Conservation (phyloP, 2,329 filamentous ascomycete species). For the Exophiala spinifera region DNA sequence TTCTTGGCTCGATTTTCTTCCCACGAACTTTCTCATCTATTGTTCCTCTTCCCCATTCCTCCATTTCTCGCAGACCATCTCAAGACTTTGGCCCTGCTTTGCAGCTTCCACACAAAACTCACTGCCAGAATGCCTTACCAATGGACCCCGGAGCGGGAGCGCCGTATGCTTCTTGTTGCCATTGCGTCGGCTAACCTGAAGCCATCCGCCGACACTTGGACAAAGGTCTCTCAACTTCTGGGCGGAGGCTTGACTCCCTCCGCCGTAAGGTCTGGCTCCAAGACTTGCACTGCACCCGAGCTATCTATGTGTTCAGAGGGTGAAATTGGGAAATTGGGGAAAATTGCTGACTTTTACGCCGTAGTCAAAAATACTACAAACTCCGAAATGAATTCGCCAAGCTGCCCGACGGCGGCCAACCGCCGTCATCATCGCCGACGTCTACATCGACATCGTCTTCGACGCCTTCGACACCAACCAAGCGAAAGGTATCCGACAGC, state of each 20-base stretch:
- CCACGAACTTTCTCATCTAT: neutral
- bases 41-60: slow-evolving; percentile 2
- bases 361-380: slow-evolving; percentile 30
- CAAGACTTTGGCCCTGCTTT: slow-evolving; percentile 3
- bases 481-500: slow-evolving; percentile 14
- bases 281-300: too few relatives aligned
- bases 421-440: too few relatives aligned
- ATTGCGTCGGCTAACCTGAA: slow-evolving; percentile 20
- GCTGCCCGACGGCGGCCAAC: slow-evolving; percentile 7
- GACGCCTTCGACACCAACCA: slow-evolving; percentile 18
- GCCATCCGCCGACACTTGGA: slow-evolving; percentile 27
- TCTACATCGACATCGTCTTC: slow-evolving; percentile 7
- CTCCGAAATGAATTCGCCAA: slow-evolving; percentile 24
- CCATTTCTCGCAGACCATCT: slow-evolving; percentile 1
- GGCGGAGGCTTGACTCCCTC: slow-evolving; percentile 24
- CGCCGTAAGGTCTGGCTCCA: slow-evolving; percentile 22
- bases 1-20: slow-evolving; percentile 1
- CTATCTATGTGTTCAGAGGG: too few relatives aligned
- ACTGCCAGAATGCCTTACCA: slow-evolving; percentile 20
- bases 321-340: too few relatives aligned
- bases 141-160: slow-evolving; percentile 22
- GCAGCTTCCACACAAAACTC: neutral
- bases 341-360: neutral
- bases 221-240: slow-evolving; percentile 24
- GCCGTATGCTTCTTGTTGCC: slow-evolving; percentile 22